Conservation (phyloP, 1,284 basidiomycete species). For the Trichosporon sp. region DNA sequence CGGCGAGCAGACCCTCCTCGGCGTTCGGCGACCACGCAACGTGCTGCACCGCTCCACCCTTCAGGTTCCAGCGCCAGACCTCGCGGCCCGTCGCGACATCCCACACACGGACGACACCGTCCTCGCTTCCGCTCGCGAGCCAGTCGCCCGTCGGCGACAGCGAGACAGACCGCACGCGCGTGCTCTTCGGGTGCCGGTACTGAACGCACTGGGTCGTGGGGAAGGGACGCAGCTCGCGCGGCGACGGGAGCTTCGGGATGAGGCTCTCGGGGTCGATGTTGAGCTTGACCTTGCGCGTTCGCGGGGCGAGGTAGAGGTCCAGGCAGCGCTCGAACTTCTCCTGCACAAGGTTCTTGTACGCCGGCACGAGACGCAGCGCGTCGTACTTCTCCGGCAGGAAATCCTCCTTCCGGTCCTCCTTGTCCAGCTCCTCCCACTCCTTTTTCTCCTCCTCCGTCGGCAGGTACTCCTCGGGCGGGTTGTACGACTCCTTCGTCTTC, state of each 20-base stretch:
- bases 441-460: constrained; percentile 80
- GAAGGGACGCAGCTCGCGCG: constrained; percentile 89
- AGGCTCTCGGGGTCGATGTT: constrained; percentile 87
- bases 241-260: constrained; percentile 92
- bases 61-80: constrained; percentile 81
- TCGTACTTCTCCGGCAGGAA: constrained; percentile 85
- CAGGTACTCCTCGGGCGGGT: constrained; percentile 95
- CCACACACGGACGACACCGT: constrained; percentile 83
- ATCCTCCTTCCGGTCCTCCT: constrained; percentile 85
- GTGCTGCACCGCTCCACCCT: constrained; percentile 68
- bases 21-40: constrained; percentile 90
- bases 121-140: constrained; percentile 88
- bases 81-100: constrained; percentile 89
- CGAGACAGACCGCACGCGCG: constrained; percentile 69
- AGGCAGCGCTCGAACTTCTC: constrained; percentile 92
- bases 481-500: constrained; percentile 92
- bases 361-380: constrained; percentile 83
- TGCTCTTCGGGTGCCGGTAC: constrained; percentile 60
- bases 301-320: constrained; percentile 93
- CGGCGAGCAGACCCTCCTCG: constrained; percentile 56
- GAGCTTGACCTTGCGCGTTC: constrained; percentile 79
- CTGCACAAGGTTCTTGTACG: constrained; percentile 86
- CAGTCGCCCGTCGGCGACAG: constrained; percentile 85
- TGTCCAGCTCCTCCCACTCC: constrained; percentile 78
- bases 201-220: constrained; percentile 75